Evolutionary conservation across 2,329 filamentous ascomycete species (phyloP).

Genomic region (Fusarium veterinarium): DNA sequence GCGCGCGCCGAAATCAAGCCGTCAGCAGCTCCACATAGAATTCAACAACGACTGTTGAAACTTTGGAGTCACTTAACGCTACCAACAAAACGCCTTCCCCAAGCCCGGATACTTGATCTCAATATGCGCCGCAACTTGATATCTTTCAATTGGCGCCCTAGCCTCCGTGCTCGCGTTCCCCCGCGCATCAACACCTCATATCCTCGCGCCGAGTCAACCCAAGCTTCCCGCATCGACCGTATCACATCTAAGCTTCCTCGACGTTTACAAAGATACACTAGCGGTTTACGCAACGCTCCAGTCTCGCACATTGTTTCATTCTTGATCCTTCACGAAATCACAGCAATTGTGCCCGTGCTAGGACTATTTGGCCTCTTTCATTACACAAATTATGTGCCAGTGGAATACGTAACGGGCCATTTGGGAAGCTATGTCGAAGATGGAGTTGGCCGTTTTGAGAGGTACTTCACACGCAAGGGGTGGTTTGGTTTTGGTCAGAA

Average conservation of each 20-base stretch:
- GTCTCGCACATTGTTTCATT: constrained; percentile 87
- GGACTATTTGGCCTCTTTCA: constrained; percentile 83
- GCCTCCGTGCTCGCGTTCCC: constrained; percentile 21
- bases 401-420: constrained; percentile 61
- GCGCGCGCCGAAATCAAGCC: neutral
- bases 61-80: neutral
- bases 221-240: constrained; percentile 55
- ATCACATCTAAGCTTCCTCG: constrained; percentile 69
- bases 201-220: constrained; percentile 44
- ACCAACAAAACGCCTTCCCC: neutral
- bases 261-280: constrained; percentile 76
- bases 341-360: constrained; percentile 83
- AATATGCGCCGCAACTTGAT: constrained; percentile 45
- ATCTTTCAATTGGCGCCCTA: constrained; percentile 37
- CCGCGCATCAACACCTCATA: constrained; percentile 5
- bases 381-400: constrained; percentile 79
- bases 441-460: constrained; percentile 79
- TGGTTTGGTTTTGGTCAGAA: constrained; percentile 76
- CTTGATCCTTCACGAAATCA: constrained; percentile 90
- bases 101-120: neutral
- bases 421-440: constrained; percentile 65
- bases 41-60: neutral
- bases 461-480: constrained; percentile 80
- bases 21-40: constrained; percentile 33
- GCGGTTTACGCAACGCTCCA: constrained; percentile 78